phyloP scores from a whole-genome alignment of 208 protist species.

The Polymyxa betae region DNA sequence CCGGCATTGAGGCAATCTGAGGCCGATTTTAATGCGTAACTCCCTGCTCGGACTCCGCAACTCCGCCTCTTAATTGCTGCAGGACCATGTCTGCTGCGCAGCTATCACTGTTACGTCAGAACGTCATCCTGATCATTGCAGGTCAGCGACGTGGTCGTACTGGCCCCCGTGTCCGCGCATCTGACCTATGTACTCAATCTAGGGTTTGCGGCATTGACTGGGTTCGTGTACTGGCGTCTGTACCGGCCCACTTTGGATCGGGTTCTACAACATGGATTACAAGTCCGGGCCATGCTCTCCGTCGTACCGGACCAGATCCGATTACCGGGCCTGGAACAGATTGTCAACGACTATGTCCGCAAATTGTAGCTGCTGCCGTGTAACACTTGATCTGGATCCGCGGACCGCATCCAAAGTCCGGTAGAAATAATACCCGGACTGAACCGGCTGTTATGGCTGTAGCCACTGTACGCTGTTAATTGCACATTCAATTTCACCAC shows the following conservation, averaged over 20 bases:
- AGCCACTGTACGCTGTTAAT: too few relatives aligned
- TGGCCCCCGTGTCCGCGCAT: neutral
- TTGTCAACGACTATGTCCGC: conserved; percentile 1
- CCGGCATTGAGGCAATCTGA: neutral
- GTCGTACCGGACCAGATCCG: neutral
- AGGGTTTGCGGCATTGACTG: neutral
- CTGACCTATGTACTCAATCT: neutral
- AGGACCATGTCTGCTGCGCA: neutral
- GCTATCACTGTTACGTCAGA: neutral
- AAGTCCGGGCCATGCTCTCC: neutral
- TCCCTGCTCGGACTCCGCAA: too few relatives aligned
- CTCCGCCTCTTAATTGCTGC: too few relatives aligned
- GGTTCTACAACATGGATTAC: neutral
- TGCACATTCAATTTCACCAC: too few relatives aligned
- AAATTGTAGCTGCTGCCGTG: neutral
- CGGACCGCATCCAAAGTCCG: too few relatives aligned
- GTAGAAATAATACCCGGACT: too few relatives aligned
- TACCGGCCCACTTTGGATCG: neutral
- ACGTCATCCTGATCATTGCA: neutral
- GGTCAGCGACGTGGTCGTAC: neutral
- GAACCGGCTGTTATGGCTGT: too few relatives aligned
- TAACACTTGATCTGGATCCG: too few relatives aligned
- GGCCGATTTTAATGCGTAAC: too few relatives aligned
- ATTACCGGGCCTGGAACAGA: neutral
- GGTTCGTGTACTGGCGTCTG: neutral